A percentile compares a stretch with the other conserved stretches of the same genome.
Evolutionary conservation across 1,284 basidiomycete species (phyloP).

Genomic region (Ustilago cynodontis): DNA sequence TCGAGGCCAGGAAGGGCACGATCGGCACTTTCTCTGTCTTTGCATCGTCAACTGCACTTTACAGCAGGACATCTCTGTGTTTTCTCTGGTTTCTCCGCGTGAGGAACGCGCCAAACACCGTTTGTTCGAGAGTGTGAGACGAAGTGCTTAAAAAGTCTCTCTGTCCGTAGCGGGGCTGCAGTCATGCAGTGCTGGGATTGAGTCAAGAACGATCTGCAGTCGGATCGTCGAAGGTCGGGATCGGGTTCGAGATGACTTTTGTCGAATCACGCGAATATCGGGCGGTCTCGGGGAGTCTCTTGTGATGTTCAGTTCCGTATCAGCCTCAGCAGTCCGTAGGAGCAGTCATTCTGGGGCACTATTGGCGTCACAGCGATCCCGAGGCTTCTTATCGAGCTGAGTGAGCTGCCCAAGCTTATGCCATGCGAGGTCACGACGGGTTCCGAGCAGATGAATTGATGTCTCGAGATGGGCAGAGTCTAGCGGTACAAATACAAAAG

Average conservation of each 20-base stretch:
- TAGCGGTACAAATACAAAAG: not conserved
- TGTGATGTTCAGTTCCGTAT: not conserved
- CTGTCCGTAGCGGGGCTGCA: not conserved
- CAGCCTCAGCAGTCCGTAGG: too few relatives aligned
- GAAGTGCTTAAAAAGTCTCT: too few relatives aligned
- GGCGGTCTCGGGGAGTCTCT: not conserved
- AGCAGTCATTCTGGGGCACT: too few relatives aligned
- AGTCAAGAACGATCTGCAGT: not conserved
- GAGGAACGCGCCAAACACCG: conserved; percentile 3
- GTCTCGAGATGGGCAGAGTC: not conserved
- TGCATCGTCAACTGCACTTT: too few relatives aligned
- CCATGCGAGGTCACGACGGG: too few relatives aligned
- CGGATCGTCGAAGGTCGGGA: not conserved
- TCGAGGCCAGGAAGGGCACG: not conserved
- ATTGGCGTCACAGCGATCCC: too few relatives aligned
- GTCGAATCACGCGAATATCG: not conserved
- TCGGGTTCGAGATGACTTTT: not conserved
- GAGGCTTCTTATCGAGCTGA: too few relatives aligned
- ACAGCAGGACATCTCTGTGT: too few relatives aligned
- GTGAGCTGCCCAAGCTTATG: too few relatives aligned
- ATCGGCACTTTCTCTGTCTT: not conserved
- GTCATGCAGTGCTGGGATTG: not conserved
- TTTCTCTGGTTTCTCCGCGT: not conserved
- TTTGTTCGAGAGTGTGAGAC: not conserved
- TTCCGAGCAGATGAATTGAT: not conserved